Evolutionary conservation across 108 stramenopile genomes (phyloP), one percentile per base, ranked within the genome.

Genomic region (Cyclotella cryptica): DNA sequence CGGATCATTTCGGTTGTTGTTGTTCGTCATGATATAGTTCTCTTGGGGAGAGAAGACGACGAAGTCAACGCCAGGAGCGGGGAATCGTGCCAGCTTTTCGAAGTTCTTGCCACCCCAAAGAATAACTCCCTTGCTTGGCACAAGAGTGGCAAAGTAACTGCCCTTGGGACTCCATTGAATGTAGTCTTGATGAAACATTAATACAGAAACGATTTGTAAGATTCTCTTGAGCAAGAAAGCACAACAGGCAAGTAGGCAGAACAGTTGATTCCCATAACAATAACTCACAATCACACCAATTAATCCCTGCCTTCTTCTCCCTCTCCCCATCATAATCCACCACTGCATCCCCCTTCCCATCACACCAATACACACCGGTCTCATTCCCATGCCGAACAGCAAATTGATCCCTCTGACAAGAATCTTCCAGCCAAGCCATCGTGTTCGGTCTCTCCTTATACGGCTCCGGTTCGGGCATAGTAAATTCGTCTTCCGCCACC

Each of bases 151-250:
- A 19, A 99, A 82, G 77, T 97, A 98, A 42, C 85, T 87, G 43
- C 98, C 98, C 66, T 96, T 88, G 39, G 97, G 97, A 59, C 86
- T 88, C 98, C 98, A 99, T 74, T 94, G 88, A 45, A 93, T 89
- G 70, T 97, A 97, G 55, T 89, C 67, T 68, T 26, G 15, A 14
- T 24, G 44, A 45, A 19, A 44, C 44, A 17, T 41, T 39, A 40
- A 1, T 15, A 14, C 5, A 45, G 10, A 45, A 35, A 43, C 22
- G 26, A 17, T 10, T 47, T 39, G 60, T 15, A 4, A 12, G 24
- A 57, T 7, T 54, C 21, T 11, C 53, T 19, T 7, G 7, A 19
- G 7, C 17, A 11, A 54, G 53, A 14, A 54, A n/a, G 7, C 17
- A 19, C 53, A 54, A 54, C 11, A 54, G 7, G n/a, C 17, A n/a